Conservation (phyloP, 2,329 filamentous ascomycete species). For the Sordariomycetes sp. region DNA sequence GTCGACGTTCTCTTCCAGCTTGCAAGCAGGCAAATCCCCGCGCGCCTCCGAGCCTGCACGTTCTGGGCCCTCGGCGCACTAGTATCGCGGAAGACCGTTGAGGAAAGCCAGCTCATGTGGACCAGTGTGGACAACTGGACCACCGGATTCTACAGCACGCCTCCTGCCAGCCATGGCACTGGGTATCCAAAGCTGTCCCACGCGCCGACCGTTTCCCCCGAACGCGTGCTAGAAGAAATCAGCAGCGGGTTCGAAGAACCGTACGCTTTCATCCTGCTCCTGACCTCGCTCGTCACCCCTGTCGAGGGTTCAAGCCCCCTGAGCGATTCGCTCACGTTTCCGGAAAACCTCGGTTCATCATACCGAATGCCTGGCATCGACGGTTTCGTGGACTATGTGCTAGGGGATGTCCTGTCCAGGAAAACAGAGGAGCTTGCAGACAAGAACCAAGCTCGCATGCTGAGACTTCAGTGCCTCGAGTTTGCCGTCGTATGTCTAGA, state of each 20-base stretch:
- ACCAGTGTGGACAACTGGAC: conserved; percentile 69
- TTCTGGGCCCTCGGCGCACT: conserved; percentile 71
- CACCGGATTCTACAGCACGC: conserved; percentile 42
- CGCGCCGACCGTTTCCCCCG: conserved; percentile 31
- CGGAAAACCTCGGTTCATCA: conserved; percentile 69
- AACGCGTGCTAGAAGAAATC: conserved; percentile 63
- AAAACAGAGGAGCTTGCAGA: conserved; percentile 56
- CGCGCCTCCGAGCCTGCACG: conserved; percentile 70
- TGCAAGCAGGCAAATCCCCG: conserved; percentile 65
- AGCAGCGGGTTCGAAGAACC: conserved; percentile 75
- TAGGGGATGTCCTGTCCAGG: conserved; percentile 66
- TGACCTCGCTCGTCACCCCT: conserved; percentile 63
- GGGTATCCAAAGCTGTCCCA: conserved; percentile 15
- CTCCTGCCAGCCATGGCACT: conserved; percentile 15
- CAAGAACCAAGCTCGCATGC: conserved; percentile 56
- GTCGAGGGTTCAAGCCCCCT: conserved; percentile 48
- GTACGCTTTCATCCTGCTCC: conserved; percentile 69
- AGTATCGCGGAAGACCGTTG: conserved; percentile 60
- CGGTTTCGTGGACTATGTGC: conserved; percentile 81
- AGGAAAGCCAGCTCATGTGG: conserved; percentile 70
- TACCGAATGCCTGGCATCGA: conserved; percentile 77
- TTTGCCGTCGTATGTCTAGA: conserved; percentile 71
- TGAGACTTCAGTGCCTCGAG: conserved; percentile 72
- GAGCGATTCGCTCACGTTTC: conserved; percentile 73
- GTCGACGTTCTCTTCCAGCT: conserved; percentile 68